These are phyloP conservation scores for Neurospora sp. DNA, from an alignment of 495 filamentous ascomycete genomes.

Conservation along the genomic window DNA sequence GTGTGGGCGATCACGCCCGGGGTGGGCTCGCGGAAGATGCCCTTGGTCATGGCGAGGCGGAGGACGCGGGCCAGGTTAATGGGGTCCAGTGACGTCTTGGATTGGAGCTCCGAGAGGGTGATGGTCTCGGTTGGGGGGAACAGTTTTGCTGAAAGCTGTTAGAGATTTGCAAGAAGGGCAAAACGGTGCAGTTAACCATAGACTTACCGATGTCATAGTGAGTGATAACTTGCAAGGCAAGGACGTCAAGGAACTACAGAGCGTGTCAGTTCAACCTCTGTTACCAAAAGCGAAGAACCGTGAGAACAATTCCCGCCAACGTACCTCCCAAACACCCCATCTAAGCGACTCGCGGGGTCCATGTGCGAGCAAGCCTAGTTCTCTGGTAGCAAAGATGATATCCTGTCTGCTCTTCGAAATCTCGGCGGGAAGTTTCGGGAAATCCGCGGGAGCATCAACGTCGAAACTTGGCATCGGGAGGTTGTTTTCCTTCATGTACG, in stretches of 20 bases:
- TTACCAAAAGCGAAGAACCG: background rate
- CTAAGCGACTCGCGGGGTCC: slow-evolving; percentile 31
- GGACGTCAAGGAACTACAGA: slow-evolving; percentile 27
- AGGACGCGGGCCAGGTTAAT: slow-evolving; percentile 40
- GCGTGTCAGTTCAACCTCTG: background rate
- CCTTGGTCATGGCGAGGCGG: slow-evolving; percentile 46
- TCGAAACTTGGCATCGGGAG: slow-evolving; percentile 28
- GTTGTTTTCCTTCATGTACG: slow-evolving; percentile 28
- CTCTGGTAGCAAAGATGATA: slow-evolving; percentile 28
- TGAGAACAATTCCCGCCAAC: background rate
- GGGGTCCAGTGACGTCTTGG: slow-evolving; percentile 29
- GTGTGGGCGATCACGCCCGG: slow-evolving; percentile 45
- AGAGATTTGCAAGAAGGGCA: slow-evolving; percentile 3
- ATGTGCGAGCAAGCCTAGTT: slow-evolving; percentile 29
- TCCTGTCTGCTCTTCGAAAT: slow-evolving; percentile 25
- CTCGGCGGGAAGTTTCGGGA: slow-evolving; percentile 29
- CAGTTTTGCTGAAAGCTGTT: slow-evolving; percentile 21
- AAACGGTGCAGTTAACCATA: background rate
- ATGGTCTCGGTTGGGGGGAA: slow-evolving; percentile 29
- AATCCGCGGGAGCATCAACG: slow-evolving; percentile 27
- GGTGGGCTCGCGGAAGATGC: slow-evolving; percentile 44
- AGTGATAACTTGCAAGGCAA: slow-evolving; percentile 29
- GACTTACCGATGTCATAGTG: slow-evolving; percentile 29
- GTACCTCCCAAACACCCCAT: slow-evolving; percentile 33
- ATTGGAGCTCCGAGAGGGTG: slow-evolving; percentile 33